These are phyloP conservation scores for Galium porrigens DNA, from an alignment of 305 asterid species.

Conservation along the genomic window DNA sequence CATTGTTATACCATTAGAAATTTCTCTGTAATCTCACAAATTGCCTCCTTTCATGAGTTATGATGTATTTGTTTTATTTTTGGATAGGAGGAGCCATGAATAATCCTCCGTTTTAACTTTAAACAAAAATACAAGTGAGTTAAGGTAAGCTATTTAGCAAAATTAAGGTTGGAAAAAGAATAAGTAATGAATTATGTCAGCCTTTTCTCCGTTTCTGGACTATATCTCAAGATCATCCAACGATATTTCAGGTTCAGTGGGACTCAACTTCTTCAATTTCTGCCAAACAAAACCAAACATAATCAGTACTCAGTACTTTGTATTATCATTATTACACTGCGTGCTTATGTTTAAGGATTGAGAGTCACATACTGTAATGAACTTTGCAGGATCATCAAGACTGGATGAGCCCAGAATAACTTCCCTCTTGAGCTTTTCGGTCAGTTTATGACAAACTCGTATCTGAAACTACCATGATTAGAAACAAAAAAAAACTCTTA, in stretches of 20 bases:
- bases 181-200: not conserved
- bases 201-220: not conserved
- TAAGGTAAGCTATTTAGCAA: not conserved
- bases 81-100: too few relatives aligned
- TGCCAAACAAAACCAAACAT: not conserved
- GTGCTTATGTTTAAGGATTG: not conserved
- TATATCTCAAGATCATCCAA: not conserved
- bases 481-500: slow-evolving; percentile 8
- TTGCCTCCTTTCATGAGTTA: too few relatives aligned
- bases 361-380: slow-evolving; percentile 41
- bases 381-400: slow-evolving; percentile 79
- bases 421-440: slow-evolving; percentile 76
- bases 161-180: not conserved
- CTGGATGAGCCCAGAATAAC: slow-evolving; percentile 84
- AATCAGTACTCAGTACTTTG: not conserved
- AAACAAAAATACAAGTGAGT: too few relatives aligned
- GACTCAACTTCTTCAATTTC: not conserved
- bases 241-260: not conserved
- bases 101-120: too few relatives aligned
- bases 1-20: too few relatives aligned
- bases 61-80: too few relatives aligned
- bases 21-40: too few relatives aligned
- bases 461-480: slow-evolving; percentile 30
- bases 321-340: not conserved
- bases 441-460: slow-evolving; percentile 86